phyloP scores from a whole-genome alignment of 768 basidiomycete genomes.

The Tephrocybe sp. region DNA sequence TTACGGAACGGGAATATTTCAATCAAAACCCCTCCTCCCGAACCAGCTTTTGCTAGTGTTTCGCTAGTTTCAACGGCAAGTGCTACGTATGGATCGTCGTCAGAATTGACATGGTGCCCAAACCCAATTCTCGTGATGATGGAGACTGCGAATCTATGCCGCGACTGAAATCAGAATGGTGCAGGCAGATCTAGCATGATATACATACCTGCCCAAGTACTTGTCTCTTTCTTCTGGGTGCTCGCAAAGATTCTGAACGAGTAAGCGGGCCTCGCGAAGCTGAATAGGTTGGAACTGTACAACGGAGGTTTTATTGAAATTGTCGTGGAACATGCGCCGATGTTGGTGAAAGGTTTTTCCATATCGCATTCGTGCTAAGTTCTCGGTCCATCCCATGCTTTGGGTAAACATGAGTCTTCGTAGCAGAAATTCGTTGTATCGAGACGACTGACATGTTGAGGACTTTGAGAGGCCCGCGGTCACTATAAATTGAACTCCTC shows the following conservation, averaged over 20 bases:
- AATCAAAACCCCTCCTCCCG: too few species aligned
- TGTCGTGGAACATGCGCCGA: background rate
- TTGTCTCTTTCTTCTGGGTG: background rate
- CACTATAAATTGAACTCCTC: conserved; percentile 25
- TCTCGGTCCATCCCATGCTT: conserved; percentile 6
- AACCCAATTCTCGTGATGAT: too few species aligned
- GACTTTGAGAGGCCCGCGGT: conserved; percentile 3
- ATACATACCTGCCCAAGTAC: background rate
- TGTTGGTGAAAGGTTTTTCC: conserved; percentile 3
- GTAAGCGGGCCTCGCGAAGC: background rate
- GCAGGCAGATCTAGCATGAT: background rate
- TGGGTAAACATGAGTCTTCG: background rate
- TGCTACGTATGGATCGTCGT: too few species aligned
- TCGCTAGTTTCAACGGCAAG: too few species aligned
- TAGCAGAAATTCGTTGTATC: too few species aligned
- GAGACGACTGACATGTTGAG: conserved; percentile 11
- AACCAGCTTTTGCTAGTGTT: too few species aligned
- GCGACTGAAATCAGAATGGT: too few species aligned
- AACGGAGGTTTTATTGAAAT: background rate
- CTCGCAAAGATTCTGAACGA: background rate
- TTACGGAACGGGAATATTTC: too few species aligned
- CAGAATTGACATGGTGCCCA: too few species aligned
- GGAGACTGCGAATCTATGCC: too few species aligned
- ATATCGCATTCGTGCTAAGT: background rate
- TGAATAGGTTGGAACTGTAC: background rate